Base-by-base conservation (phyloP, 2,329 filamentous ascomycete genomes). In the Fusarium napiforme region DNA sequence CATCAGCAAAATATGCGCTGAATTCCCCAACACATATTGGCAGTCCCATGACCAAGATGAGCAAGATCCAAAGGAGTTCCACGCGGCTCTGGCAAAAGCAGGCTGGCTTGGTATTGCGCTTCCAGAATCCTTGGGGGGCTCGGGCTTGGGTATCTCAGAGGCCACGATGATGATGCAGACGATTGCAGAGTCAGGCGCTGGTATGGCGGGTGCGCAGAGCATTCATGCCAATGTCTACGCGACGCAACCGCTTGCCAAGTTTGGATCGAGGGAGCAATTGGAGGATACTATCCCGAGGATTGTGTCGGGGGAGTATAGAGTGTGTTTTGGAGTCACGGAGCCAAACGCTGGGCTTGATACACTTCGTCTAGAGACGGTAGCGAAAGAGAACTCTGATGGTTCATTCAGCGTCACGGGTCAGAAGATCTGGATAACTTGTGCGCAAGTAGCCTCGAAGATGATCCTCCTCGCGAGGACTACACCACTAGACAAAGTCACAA, bases 401-500 rank as follows among this genome's bases (percentile, higher is more conserved):
- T 86, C 84, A 8, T 97, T 95, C 79, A 85, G 83, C 3, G 86
- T 97, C 16, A 89, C 89, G 0, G 93, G 94, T 0, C 93, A 96
- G 79, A 97, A 97, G 83, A 95, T 96, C 61, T 97, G 94, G 94
- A 97, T 96, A 61, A 93, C 93, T 0, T 95, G 90, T 60, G 94
- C 94, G 0, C 93, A 97, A 79, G 92, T 96, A 1, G 93, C 94
- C 0, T 87, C 87, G 8, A 93, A 94, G 77, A 97, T 97, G 93
- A 91, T 97, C 8, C 86, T 97, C 0, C 87, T 97, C 1, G 93
- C 93, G 1, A 89, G 94, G 2, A 97, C 93, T 0, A 93, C 90
- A 0, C 88, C 92, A 0, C 74, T 92, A 0, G 91, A 93, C 57
- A 85, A 93, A 67, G 89, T 91, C 0, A 84, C 85, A 67, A 94